These are phyloP conservation scores for Kodamaea leandrae DNA, from an alignment of 805 yeast species.

Conservation along the genomic window DNA sequence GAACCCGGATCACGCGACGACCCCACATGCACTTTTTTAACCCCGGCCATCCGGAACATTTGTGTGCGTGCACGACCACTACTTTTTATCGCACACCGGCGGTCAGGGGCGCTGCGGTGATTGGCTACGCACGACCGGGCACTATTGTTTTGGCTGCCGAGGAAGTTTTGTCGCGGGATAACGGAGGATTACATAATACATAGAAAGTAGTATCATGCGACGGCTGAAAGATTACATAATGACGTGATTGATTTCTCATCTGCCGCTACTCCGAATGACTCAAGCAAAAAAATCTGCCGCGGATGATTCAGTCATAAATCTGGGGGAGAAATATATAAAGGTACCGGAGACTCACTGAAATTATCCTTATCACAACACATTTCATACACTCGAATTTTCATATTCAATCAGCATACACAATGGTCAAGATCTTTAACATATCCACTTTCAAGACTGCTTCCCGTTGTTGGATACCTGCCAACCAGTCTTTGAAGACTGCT, in stretches of 20 bases:
- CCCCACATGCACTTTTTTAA: slow-evolving; percentile 3
- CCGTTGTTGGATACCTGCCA: slow-evolving; percentile 42
- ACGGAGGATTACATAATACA: too few species aligned
- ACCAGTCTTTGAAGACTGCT: slow-evolving; percentile 14
- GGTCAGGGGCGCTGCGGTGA: not conserved
- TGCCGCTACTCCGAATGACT: slow-evolving; percentile 14
- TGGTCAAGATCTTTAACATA: slow-evolving; percentile 23
- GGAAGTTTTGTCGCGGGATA: not conserved
- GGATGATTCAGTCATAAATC: not conserved
- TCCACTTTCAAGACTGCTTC: slow-evolving; percentile 41
- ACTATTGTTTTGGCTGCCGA: not conserved
- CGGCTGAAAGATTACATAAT: not conserved
- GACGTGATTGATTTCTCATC: not conserved
- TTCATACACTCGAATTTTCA: not conserved
- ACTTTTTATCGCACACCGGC: not conserved
- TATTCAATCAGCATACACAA: slow-evolving; percentile 3
- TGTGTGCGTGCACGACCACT: not conserved
- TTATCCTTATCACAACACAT: not conserved
- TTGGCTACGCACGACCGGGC: not conserved
- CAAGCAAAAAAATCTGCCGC: slow-evolving; percentile 5
- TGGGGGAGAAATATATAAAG: slow-evolving; percentile 6
- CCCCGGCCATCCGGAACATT: not conserved
- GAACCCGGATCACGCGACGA: not conserved
- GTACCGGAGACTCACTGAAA: not conserved
- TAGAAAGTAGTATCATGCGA: not conserved